Evolutionary conservation across 176 grass and related monocot genomes (phyloP).

Genomic region (Microstegium vimineum): DNA sequence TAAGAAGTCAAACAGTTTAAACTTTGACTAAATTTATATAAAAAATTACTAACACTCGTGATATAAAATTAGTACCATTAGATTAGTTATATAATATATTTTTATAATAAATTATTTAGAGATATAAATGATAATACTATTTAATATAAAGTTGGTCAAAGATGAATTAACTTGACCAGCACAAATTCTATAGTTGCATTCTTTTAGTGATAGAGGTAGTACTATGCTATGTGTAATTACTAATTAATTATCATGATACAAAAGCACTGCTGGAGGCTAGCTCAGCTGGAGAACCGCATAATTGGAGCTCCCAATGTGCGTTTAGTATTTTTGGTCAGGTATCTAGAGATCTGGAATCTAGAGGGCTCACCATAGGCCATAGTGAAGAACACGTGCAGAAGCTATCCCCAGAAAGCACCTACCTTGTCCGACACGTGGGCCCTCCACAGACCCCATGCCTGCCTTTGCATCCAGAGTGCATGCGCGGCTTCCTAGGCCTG

Average conservation of each 20-base stretch:
- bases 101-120: too few species aligned
- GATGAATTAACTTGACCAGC: too few species aligned
- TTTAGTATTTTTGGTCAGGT: neutral
- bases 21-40: too few species aligned
- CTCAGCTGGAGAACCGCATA: neutral
- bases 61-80: too few species aligned
- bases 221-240: too few species aligned
- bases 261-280: neutral
- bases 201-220: too few species aligned
- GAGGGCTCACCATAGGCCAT: neutral
- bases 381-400: slow-evolving; percentile 40
- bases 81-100: too few species aligned
- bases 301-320: neutral
- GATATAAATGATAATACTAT: too few species aligned
- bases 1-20: too few species aligned
- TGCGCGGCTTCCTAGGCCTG: neutral
- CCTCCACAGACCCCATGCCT: neutral
- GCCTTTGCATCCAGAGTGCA: neutral
- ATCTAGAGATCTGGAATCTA: slow-evolving; percentile 11
- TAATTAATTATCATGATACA: neutral
- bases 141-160: too few species aligned
- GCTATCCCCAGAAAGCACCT: slow-evolving; percentile 46
- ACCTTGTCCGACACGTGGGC: slow-evolving; percentile 22
- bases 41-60: too few species aligned
- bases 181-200: too few species aligned